Conservation (phyloP, 148 eudicot species). For the Cornus florida region DNA sequence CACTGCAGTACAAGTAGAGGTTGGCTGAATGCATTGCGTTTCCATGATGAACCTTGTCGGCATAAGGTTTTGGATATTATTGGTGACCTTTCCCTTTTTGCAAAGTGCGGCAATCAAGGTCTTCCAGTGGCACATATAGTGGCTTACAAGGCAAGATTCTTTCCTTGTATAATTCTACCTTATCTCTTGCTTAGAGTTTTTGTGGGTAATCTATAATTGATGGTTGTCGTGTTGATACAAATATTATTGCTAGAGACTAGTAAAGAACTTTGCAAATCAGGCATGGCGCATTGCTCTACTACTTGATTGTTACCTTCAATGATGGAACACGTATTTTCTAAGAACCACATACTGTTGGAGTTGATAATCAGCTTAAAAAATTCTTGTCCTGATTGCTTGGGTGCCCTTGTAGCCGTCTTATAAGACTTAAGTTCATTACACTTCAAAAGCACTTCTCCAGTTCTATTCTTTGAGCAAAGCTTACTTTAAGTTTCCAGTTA, state of each 20-base stretch:
- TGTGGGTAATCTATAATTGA: background rate
- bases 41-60: constrained; percentile 80
- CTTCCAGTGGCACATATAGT: constrained; percentile 76
- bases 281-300: background rate
- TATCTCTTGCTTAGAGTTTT: too few relatives aligned
- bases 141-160: constrained; percentile 65
- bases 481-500: background rate
- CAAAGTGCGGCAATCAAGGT: constrained; percentile 84
- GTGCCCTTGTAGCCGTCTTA: background rate
- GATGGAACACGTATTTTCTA: background rate
- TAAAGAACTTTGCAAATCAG: background rate
- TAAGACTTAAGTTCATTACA: background rate
- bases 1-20: constrained; percentile 62
- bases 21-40: constrained; percentile 81
- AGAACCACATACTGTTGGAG: background rate
- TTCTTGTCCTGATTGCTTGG: background rate
- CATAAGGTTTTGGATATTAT: constrained; percentile 94
- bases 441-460: background rate
- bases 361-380: background rate
- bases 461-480: background rate
- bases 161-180: background rate
- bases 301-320: background rate
- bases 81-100: constrained; percentile 87
- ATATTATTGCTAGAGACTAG: background rate
- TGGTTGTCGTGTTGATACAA: background rate